Base-by-base conservation (phyloP, 2,329 filamentous ascomycete genomes). In the Xylariaceae sp. region DNA sequence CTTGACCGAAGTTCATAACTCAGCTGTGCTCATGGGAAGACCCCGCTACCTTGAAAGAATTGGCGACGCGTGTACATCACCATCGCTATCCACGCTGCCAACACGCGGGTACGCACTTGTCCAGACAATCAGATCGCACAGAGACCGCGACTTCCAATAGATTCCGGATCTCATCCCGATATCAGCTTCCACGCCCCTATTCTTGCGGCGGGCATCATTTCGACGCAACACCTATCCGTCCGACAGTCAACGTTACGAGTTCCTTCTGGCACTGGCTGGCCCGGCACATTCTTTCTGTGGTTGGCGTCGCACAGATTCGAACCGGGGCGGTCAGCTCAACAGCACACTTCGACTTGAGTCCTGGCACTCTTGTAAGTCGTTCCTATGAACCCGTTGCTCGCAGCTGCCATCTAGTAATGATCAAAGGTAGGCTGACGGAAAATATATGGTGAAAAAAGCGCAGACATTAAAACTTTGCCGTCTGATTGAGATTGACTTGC, bases 21-120 rank as follows among this genome's bases (percentile, higher is more conserved):
- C 16, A 44, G 32, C 46, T 56, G 30, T 36, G 44, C 37, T 40
- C 30, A n/a, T 36, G 45, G 16, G 39, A 32, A 18, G 37, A 47
- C 49, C 34, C 40, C 7, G 7, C 30, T 39, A 47, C 40, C 45
- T 32, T 42, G 36, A 42, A 46, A 26, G 30, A 56, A 54, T 39
- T 44, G 18, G 48, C 51, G 40, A 53, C 50, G 36, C 58, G 56
- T 57, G 56, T 55, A 60, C 36, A 41, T 55, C 42, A 57, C 44
- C 18, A n/a, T n/a, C n/a, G n/a, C n/a, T n/a, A n/a, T 55, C 58
- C 30, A 52, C 60, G 58, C 54, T 49, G 61, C 61, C 61, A 51
- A 60, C 58, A 51, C 43, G 57, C 59, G 61, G 62, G 58, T 64
- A 64, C 57, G 54, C 61, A 49, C 60, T 59, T 61, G 53, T 61